Evolutionary conservation across 2,329 filamentous ascomycete species (phyloP), one percentile per base, ranked within the genome.

Genomic region (Fusarium incarnatum): DNA sequence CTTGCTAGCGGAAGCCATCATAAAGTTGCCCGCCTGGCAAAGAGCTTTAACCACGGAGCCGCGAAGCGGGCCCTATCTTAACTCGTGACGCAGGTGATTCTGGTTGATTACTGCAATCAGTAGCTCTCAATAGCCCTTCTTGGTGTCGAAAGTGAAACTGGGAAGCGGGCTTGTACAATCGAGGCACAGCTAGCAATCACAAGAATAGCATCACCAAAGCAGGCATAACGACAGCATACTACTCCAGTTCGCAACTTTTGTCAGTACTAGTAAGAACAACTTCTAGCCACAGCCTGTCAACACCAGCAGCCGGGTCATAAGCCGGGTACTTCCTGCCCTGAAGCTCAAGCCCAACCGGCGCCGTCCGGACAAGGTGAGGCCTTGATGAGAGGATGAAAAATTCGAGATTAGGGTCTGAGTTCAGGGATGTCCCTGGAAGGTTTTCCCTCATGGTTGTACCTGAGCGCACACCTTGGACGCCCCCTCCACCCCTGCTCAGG

Each of bases 321-420:
- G 71, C 73, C 73, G 70, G 72, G 57, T 50, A 49, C 61, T 60
- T n/a, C 48, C 32, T 52, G 65, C 49, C 56, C 60, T 64, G 66
- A 73, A 73, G 60, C 68, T 68, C 71, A 69, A 68, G 60, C 59
- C 62, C 64, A 69, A 55, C 72, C 73, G 72, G 73, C 69, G 58
- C 52, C 61, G 73, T 72, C 73, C 72, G 73, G 64, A 64, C 68
- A 73, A 64, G 64, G 60, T 56, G 62, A 75, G 60, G 68, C 65
- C 67, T 66, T 59, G 68, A 64, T 67, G 61, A 64, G 65, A 73
- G 68, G 49, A 63, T 65, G 64, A 70, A 71, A 75, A 67, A 63
- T 55, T 73, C 58, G 73, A 76, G 73, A 76, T 76, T 75, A 72
- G 65, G 65, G 64, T 44, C 71, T 55, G 55, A 62, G 67, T 37